A percentile compares a stretch with the other conserved stretches of the same genome.
Conservation (phyloP, 73 alveolate genomes). For the Tetrahymena malaccensis region DNA sequence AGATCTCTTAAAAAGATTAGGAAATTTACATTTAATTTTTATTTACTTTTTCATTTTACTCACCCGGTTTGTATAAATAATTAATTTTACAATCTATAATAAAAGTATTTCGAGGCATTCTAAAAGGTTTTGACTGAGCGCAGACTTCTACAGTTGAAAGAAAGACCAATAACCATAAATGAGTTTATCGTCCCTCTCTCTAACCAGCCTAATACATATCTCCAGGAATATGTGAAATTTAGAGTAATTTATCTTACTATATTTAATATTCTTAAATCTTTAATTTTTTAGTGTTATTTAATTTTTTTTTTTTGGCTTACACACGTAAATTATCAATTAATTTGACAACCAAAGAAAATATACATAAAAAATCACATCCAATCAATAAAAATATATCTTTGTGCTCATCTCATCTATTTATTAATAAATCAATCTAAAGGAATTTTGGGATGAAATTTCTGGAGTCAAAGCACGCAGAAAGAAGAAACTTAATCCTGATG, state of each 20-base stretch:
- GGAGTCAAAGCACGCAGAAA: slow-evolving; percentile 1
- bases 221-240: neutral
- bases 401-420: neutral
- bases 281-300: neutral
- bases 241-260: neutral
- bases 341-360: neutral
- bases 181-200: neutral
- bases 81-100: neutral
- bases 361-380: neutral
- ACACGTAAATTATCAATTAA: neutral
- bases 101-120: neutral
- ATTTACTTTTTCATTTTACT: neutral
- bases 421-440: neutral
- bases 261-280: neutral
- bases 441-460: neutral
- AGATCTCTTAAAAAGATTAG: neutral
- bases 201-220: neutral
- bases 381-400: neutral
- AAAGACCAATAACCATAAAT: neutral
- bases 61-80: neutral
- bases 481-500: neutral
- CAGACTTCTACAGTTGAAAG: neutral
- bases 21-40: neutral
- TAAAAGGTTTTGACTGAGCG: neutral
- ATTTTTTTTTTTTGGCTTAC: neutral